phyloP scores from a whole-genome alignment of 805 yeast species.

The Ogataea henricii region DNA sequence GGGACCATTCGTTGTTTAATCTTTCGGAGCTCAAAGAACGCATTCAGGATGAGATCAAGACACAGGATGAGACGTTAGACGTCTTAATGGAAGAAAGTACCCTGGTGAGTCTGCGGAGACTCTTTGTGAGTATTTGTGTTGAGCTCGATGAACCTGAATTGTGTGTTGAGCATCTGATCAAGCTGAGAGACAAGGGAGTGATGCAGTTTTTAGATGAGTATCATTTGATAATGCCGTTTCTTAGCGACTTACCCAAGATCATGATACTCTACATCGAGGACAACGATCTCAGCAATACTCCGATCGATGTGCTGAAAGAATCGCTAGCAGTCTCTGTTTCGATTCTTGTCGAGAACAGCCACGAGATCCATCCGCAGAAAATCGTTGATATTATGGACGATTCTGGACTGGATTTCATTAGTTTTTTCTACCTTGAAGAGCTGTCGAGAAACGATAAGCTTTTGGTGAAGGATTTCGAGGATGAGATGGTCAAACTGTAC shows the following conservation, averaged over 20 bases:
- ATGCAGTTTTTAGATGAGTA: constrained; percentile 60
- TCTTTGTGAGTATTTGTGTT: constrained; percentile 56
- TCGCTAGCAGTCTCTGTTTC: constrained; percentile 48
- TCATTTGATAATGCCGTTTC: constrained; percentile 59
- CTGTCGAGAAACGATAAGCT: constrained; percentile 59
- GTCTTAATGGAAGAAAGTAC: constrained; percentile 1
- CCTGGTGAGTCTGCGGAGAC: constrained; percentile 39
- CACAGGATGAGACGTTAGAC: constrained; percentile 20
- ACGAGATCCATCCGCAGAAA: constrained; percentile 58
- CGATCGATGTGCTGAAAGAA: constrained; percentile 43
- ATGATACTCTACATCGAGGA: constrained; percentile 36
- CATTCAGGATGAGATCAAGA: constrained; percentile 49
- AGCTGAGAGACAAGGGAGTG: constrained; percentile 53
- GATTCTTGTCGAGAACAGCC: constrained; percentile 62
- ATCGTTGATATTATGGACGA: constrained; percentile 51
- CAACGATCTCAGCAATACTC: constrained; percentile 41
- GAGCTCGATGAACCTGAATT: constrained; percentile 56
- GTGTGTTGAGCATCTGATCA: constrained; percentile 67
- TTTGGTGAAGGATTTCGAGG: constrained; percentile 58
- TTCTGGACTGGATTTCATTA: constrained; percentile 48
- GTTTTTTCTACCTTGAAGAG: constrained; percentile 65
- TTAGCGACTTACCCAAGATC: constrained; percentile 52
- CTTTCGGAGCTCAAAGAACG: constrained; percentile 42
- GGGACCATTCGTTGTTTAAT: constrained; percentile 63
- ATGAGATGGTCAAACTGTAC: constrained; percentile 64